These are phyloP conservation scores for Daldinia concentrica DNA, from an alignment of 495 filamentous ascomycete genomes.

Conservation along the genomic window DNA sequence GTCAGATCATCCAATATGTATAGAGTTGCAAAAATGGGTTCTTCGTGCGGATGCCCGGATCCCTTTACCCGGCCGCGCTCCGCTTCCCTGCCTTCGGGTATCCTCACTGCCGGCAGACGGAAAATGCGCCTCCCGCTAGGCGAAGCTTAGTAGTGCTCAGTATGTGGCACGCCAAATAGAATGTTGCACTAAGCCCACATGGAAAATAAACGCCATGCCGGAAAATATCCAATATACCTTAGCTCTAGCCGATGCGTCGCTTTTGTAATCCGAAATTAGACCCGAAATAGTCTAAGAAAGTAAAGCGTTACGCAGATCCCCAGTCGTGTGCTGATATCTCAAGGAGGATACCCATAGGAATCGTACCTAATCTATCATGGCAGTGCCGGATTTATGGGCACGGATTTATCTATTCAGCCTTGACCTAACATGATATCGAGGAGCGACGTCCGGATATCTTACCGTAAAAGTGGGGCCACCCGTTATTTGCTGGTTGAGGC, in stretches of 20 bases:
- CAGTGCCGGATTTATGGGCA: neutral
- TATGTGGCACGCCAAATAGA: neutral
- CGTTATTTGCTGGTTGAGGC: neutral
- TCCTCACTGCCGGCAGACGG: conserved; percentile 2
- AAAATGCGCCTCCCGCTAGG: neutral
- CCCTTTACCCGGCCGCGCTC: neutral
- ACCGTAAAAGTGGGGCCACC: neutral
- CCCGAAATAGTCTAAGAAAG: neutral
- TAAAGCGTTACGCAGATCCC: neutral
- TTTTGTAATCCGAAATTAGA: neutral
- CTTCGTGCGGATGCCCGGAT: neutral
- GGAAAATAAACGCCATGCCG: neutral
- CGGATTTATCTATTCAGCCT: neutral
- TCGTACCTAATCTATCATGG: neutral
- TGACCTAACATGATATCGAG: neutral
- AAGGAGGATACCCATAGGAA: neutral
- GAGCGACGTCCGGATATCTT: neutral
- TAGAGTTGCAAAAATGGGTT: neutral
- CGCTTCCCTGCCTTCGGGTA: conserved; percentile 1
- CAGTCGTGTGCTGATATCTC: neutral
- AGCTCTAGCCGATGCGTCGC: neutral
- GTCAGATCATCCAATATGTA: neutral
- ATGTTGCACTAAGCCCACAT: neutral
- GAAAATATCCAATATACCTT: neutral
- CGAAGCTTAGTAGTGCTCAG: neutral